Evolutionary conservation across 1,139 yeast species (phyloP).

Genomic region (Debaryomyces fabryi): DNA sequence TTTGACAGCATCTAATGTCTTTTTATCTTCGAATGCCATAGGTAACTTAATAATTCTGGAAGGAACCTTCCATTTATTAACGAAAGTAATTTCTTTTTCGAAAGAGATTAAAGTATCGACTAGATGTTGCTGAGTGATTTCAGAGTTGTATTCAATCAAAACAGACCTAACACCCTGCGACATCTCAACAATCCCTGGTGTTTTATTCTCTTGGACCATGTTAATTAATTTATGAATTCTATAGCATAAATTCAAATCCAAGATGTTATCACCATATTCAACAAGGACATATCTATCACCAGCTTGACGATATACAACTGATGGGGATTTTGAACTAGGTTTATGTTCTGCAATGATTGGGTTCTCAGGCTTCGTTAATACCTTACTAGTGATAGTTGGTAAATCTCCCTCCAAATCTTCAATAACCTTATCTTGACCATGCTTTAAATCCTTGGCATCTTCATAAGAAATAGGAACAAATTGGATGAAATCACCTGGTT

Average conservation of each 20-base stretch:
- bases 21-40: constrained; percentile 93
- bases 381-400: constrained; percentile 38
- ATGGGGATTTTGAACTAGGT: constrained; percentile 58
- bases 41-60: constrained; percentile 85
- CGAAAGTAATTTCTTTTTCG: constrained; percentile 73
- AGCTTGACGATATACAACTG: constrained; percentile 88
- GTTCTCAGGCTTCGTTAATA: constrained; percentile 48
- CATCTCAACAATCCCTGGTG: constrained; percentile 88
- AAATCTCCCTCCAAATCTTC: constrained; percentile 45
- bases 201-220: constrained; percentile 63
- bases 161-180: constrained; percentile 97
- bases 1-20: constrained; percentile 84
- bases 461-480: constrained; percentile 78
- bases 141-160: constrained; percentile 76
- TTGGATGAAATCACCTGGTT: constrained; percentile 84
- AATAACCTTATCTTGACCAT: constrained; percentile 58
- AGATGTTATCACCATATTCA: constrained; percentile 86
- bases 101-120: constrained; percentile 67
- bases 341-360: constrained; percentile 62
- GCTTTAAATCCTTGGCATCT: constrained; percentile 65
- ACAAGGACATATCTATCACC: constrained; percentile 92
- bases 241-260: constrained; percentile 85
- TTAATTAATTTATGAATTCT: constrained; percentile 82
- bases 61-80: constrained; percentile 81
- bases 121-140: constrained; percentile 61